Conservation (phyloP, 257 asterid genomes). For the Solanum dulcamara region DNA sequence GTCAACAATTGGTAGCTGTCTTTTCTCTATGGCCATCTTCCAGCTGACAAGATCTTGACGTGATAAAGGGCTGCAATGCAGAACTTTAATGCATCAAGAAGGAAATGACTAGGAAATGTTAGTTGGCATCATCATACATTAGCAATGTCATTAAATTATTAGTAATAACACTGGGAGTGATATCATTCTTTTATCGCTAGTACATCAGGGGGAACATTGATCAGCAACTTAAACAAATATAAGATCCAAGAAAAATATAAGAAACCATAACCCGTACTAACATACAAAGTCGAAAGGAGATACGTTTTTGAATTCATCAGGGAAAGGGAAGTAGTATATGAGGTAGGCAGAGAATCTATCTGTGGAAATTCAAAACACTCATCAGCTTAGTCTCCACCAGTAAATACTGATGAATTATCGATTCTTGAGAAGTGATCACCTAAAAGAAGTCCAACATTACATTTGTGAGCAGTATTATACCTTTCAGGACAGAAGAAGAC, state of each 20-base stretch:
- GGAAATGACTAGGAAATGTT: neutral
- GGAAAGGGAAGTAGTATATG: neutral
- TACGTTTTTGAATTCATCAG: neutral
- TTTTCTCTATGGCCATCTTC: constrained; percentile 93
- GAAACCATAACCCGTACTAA: neutral
- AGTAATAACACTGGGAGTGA: neutral
- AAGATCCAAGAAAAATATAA: neutral
- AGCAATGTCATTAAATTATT: neutral
- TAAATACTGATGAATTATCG: neutral
- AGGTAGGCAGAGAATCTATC: neutral
- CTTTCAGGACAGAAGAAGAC: constrained; percentile 82
- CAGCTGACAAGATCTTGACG: constrained; percentile 99
- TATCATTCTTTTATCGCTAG: neutral
- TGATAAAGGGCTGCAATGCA: constrained; percentile 58
- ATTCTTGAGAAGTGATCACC: neutral
- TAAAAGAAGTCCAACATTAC: constrained; percentile 1
- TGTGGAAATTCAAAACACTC: neutral
- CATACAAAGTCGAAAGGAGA: neutral
- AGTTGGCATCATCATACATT: constrained; percentile 1
- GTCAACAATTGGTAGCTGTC: constrained; percentile 76
- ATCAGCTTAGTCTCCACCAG: neutral
- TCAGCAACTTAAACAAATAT: neutral
- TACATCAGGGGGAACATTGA: neutral
- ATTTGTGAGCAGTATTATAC: constrained; percentile 19
- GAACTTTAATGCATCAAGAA: constrained; percentile 4